These are phyloP conservation scores for Daedalea quercina DNA, from an alignment of 768 basidiomycete species.

Conservation along the genomic window DNA sequence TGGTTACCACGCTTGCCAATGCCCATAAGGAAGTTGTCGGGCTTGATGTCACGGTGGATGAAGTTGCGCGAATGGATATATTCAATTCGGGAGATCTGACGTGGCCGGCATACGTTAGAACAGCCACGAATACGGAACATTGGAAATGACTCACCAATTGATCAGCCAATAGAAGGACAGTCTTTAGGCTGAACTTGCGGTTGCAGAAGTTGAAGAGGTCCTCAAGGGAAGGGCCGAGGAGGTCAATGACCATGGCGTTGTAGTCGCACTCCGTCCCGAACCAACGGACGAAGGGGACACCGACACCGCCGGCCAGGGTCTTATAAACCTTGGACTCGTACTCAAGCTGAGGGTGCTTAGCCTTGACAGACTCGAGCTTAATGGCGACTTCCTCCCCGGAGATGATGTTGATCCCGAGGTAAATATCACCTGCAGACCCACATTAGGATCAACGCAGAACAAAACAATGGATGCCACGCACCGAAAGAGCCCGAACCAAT, in stretches of 20 bases:
- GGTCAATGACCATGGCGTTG: slow-evolving; percentile 99
- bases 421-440: slow-evolving; percentile 77
- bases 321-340: slow-evolving; percentile 96
- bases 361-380: slow-evolving; percentile 99
- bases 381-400: slow-evolving; percentile 99
- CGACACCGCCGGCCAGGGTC: slow-evolving; percentile 98
- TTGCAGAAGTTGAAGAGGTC: slow-evolving; percentile 94
- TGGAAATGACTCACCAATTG: slow-evolving; percentile 59
- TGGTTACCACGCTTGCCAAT: slow-evolving; percentile 99
- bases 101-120: neutral
- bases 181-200: slow-evolving; percentile 97
- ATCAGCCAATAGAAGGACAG: slow-evolving; percentile 92
- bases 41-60: slow-evolving; percentile 96
- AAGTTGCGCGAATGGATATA: slow-evolving; percentile 99
- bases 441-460: slow-evolving; percentile 7
- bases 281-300: slow-evolving; percentile 97
- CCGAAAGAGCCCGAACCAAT: slow-evolving; percentile 98
- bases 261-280: slow-evolving; percentile 96
- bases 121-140: neutral
- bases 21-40: slow-evolving; percentile 99
- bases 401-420: slow-evolving; percentile 99
- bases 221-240: slow-evolving; percentile 87
- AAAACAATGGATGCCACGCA: slow-evolving; percentile 32
- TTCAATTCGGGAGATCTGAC: slow-evolving; percentile 93
- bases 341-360: slow-evolving; percentile 99